phyloP scores from a whole-genome alignment of 495 filamentous ascomycete species.

The Hypoxylon crocopeplum region DNA sequence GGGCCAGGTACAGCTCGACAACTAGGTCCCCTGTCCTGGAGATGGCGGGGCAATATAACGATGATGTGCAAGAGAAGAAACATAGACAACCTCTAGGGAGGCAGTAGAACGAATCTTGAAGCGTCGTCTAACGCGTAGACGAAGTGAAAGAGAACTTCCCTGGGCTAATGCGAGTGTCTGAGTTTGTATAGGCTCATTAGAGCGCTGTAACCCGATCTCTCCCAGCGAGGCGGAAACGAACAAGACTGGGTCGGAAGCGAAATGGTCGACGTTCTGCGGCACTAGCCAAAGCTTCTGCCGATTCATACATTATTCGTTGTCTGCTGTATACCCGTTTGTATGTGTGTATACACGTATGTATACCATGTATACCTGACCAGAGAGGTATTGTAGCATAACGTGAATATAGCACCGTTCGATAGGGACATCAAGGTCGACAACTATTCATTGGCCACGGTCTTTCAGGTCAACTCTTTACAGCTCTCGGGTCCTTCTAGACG shows the following conservation, averaged over 20 bases:
- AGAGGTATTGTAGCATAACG: conserved; percentile 1
- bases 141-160: background rate
- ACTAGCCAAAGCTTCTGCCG: conserved; percentile 37
- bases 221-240: conserved; percentile 27
- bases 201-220: conserved; percentile 19
- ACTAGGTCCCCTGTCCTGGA: conserved; percentile 12
- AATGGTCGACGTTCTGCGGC: conserved; percentile 26
- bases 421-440: conserved; percentile 17
- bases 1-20: conserved; percentile 25
- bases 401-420: conserved; percentile 12
- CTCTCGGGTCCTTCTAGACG: conserved; percentile 3
- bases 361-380: conserved; percentile 2
- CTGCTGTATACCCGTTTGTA: background rate
- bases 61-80: conserved; percentile 31
- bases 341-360: background rate
- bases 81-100: conserved; percentile 22
- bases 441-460: background rate
- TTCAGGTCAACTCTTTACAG: conserved; percentile 3
- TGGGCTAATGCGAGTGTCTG: conserved; percentile 31
- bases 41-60: conserved; percentile 36
- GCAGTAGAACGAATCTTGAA: conserved; percentile 30
- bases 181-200: conserved; percentile 29
- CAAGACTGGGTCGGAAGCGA: conserved; percentile 20
- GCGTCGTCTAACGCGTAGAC: conserved; percentile 25
- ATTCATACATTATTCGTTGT: conserved; percentile 16